A percentile compares a stretch with the other conserved stretches of the same genome.
Conservation (phyloP, 164 flowering plant species). For the Liquidambar formosana region DNA sequence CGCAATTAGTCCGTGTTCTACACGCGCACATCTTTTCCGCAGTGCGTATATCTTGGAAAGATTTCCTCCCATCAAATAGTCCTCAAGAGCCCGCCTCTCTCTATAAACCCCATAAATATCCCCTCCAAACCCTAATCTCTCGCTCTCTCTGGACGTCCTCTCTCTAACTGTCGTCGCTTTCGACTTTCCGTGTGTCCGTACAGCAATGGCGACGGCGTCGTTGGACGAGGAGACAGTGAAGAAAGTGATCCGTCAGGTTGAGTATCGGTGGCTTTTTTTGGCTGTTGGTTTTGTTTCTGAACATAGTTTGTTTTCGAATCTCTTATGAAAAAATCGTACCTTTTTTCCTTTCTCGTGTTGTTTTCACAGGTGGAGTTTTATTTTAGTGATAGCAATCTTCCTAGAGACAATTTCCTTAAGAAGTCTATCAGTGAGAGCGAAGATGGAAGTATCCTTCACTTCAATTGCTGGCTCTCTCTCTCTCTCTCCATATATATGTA, state of each 20-base stretch:
- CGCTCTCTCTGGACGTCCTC: conserved; percentile 2
- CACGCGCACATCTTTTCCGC: too few species aligned
- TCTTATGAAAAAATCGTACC: not conserved
- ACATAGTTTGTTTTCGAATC: not conserved
- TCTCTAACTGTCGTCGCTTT: not conserved
- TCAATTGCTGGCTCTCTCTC: too few species aligned
- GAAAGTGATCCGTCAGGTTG: conserved; percentile 85
- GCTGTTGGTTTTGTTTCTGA: not conserved
- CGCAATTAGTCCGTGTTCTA: too few species aligned
- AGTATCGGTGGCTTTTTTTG: not conserved
- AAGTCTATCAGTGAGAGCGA: conserved; percentile 61
- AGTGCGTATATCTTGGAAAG: too few species aligned
- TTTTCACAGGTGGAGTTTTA: conserved; percentile 81
- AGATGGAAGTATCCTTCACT: conserved; percentile 81
- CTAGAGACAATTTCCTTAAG: conserved; percentile 69
- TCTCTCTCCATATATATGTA: too few species aligned
- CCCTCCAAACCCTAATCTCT: conserved; percentile 23
- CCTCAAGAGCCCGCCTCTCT: too few species aligned
- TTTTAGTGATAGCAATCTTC: conserved; percentile 94
- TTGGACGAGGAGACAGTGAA: conserved; percentile 66
- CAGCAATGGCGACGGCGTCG: conserved; percentile 50
- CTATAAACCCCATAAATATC: too few species aligned
- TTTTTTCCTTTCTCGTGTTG: not conserved
- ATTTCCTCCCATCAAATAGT: too few species aligned
- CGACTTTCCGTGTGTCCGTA: not conserved